phyloP scores from a whole-genome alignment of 345 rosid genomes.

The Jatropha curcas region DNA sequence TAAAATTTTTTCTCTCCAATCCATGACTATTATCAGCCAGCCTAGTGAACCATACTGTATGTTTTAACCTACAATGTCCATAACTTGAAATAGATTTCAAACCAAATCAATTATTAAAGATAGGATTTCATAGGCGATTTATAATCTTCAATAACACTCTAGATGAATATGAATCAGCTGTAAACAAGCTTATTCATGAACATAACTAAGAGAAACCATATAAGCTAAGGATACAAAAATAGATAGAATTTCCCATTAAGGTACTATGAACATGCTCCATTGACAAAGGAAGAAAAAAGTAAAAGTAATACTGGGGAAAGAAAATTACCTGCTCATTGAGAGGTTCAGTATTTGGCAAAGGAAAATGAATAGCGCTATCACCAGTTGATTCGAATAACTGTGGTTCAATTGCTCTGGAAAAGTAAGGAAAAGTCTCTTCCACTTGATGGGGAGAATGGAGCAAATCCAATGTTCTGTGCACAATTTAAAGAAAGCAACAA shows the following conservation, averaged over 20 bases:
- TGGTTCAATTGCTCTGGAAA: conserved; percentile 51
- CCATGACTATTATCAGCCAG: not conserved
- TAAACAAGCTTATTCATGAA: not conserved
- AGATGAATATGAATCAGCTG: not conserved
- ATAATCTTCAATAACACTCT: not conserved
- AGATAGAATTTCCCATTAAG: not conserved
- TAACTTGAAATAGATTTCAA: not conserved
- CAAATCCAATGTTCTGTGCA: conserved; percentile 51
- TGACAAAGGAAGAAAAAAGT: not conserved
- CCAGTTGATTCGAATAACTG: conserved; percentile 67
- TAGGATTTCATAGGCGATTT: not conserved
- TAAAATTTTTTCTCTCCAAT: too few species aligned
- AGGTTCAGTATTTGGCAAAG: conserved; percentile 67
- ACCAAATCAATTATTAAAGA: not conserved
- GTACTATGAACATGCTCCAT: not conserved
- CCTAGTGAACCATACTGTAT: not conserved
- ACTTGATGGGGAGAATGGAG: conserved; percentile 35
- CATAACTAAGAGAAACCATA: not conserved
- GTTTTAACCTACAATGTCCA: not conserved
- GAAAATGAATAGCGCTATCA: conserved; percentile 63
- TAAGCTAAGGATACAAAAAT: not conserved
- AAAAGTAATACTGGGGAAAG: not conserved
- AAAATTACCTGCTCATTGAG: conserved; percentile 69
- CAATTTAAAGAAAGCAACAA: conserved; percentile 3
- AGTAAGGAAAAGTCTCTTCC: conserved; percentile 41